A percentile compares a stretch with the other conserved stretches of the same genome.
Evolutionary conservation across 73 alveolate genomes (phyloP).

Genomic region (Tetrahymena borealis): DNA sequence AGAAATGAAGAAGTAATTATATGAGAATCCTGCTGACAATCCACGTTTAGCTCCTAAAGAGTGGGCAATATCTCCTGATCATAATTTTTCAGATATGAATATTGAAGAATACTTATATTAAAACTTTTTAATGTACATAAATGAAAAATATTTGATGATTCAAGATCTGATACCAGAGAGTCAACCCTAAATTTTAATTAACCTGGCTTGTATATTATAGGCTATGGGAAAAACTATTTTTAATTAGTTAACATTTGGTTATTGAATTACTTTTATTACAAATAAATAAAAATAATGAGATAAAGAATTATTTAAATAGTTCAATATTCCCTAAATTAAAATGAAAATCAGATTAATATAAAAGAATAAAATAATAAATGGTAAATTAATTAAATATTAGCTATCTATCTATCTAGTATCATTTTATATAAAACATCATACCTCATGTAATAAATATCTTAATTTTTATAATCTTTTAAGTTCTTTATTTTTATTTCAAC

Average conservation of each 20-base stretch:
- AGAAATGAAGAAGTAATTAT: neutral
- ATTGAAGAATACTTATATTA: neutral
- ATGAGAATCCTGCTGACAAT: neutral
- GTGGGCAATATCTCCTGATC: neutral
- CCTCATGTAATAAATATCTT: no score
- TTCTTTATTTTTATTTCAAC: no score
- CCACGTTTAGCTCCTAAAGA: neutral
- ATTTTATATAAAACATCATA: no score
- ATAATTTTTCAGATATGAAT: neutral
- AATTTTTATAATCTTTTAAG: no score
- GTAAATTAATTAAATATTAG: neutral
- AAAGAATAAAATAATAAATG: no score
- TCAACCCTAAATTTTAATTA: neutral
- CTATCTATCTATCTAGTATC: no score
- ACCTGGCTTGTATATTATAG: neutral
- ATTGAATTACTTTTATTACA: no score
- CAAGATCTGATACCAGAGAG: neutral
- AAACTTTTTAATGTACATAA: neutral
- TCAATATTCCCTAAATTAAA: no score
- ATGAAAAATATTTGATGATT: neutral
- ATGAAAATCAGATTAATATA: no score
- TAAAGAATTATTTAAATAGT: no score
- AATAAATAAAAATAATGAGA: neutral
- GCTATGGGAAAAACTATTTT: neutral
- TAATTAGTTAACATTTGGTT: neutral